phyloP scores from a whole-genome alignment of 1,284 basidiomycete species.

The Ganoderma multipileum region DNA sequence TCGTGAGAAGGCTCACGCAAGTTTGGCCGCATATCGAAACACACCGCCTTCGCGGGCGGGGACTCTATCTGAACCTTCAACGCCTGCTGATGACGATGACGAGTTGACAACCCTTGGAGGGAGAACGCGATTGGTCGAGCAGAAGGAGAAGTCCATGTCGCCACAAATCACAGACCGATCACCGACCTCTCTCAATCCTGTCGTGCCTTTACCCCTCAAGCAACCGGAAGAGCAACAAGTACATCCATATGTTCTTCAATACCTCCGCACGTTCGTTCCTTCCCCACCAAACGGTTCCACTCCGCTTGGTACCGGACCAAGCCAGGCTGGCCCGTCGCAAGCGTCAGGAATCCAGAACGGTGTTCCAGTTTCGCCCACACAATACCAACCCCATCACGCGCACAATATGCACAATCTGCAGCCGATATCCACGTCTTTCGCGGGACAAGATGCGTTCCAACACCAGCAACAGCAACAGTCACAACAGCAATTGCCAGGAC shows the following conservation, averaged over 20 bases:
- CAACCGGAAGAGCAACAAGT: constrained; percentile 43
- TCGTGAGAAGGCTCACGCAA: constrained; percentile 69
- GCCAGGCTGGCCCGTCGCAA: constrained; percentile 26
- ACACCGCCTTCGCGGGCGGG: constrained; percentile 55
- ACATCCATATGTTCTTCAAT: constrained; percentile 68
- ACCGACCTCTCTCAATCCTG: constrained; percentile 70
- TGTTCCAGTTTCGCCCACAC: constrained; percentile 31
- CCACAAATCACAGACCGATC: constrained; percentile 66
- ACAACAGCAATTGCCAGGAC: constrained; percentile 20
- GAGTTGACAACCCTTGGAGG: constrained; percentile 76
- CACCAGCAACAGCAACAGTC: constrained; percentile 20
- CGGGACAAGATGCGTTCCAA: constrained; percentile 17
- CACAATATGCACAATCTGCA: constrained; percentile 26
- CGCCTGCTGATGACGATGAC: constrained; percentile 65
- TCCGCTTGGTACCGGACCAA: constrained; percentile 17
- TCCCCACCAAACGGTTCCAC: constrained; percentile 23
- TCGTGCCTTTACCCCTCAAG: constrained; percentile 48
- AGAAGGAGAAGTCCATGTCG: constrained; percentile 57
- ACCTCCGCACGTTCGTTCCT: constrained; percentile 67
- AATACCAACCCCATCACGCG: constrained; percentile 28
- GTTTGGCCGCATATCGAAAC: constrained; percentile 66
- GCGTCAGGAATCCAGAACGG: constrained; percentile 29
- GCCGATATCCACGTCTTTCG: constrained; percentile 26
- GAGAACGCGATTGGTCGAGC: constrained; percentile 71
- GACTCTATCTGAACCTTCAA: constrained; percentile 52